These are phyloP conservation scores for Aspergillus tubingensis DNA, from an alignment of 2,329 filamentous ascomycete genomes.

Conservation along the genomic window DNA sequence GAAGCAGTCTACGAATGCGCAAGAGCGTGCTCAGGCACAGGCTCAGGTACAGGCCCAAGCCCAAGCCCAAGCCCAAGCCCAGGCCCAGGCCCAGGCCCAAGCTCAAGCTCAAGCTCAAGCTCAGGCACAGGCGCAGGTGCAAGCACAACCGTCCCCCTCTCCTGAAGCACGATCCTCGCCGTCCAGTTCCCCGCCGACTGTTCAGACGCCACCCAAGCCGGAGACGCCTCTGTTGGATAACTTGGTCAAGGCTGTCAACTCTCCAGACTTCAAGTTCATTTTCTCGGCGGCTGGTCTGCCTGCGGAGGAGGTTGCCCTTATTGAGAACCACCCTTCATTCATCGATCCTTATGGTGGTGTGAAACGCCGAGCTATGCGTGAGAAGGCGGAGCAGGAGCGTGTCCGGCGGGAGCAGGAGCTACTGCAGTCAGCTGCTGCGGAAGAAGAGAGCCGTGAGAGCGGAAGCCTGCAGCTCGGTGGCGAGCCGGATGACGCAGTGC, in stretches of 20 bases:
- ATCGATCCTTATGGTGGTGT: conserved; percentile 82
- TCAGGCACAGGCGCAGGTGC: background rate
- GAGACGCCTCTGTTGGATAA: conserved; percentile 39
- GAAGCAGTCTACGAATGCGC: conserved; percentile 29
- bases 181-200: conserved; percentile 21
- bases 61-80: background rate
- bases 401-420: conserved; percentile 57
- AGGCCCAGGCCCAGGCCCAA: background rate
- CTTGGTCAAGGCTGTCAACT: conserved; percentile 51
- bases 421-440: conserved; percentile 52
- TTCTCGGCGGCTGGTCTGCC: conserved; percentile 53
- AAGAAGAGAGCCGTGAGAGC: conserved; percentile 77
- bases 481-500: conserved; percentile 81
- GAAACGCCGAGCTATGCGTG: conserved; percentile 75
- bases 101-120: background rate
- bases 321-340: conserved; percentile 68
- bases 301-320: conserved; percentile 53
- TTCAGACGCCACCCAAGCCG: conserved; percentile 24
- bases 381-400: conserved; percentile 66
- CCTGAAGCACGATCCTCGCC: conserved; percentile 24
- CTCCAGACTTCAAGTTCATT: conserved; percentile 54
- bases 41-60: background rate
- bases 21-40: conserved; percentile 23
- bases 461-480: conserved; percentile 88
- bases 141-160: conserved; percentile 25